Evolutionary conservation across 495 filamentous ascomycete species (phyloP), one percentile per base, ranked within the genome.

Genomic region (Podospora sp.): DNA sequence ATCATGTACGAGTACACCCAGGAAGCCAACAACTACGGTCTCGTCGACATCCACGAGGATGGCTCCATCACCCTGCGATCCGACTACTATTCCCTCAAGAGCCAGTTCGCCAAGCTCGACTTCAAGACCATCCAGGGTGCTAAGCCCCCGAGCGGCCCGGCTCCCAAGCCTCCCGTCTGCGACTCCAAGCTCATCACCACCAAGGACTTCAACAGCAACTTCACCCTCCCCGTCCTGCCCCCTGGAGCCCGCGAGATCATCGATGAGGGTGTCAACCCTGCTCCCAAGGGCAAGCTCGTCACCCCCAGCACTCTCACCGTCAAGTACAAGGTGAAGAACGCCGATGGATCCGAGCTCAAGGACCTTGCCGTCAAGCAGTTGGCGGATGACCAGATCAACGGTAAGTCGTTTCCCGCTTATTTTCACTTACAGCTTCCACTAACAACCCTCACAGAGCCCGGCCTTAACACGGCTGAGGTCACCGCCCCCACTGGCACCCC

Each of bases 1-100:
- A 79, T 98, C 36, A 89, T 97, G 52, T 97, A 96, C 81, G 90
- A 96, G 78, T 96, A 87, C 79, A 89, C 88, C 20, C 82, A 96
- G 78, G 92, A 96, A 73, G 65, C 68, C 2, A 84, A 84, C 62
- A 80, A 94, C 72, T 97, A 87, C 73, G 93, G 93, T 65, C 85
- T 97, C 7, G 91, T 96, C 71, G 72, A 84, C 63, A 75, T 93
- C 68, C 88, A 89, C 72, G 73, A 78, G 66, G 89, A 93, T 68
- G 85, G 82, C 70, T 87, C 86, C 22, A 85, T 88, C 33, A 81
- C 82, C 33, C 82, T 96, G 9, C 82, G 87, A 21, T 53, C 71
- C 50, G 95, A 99, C 78, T 99, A 85, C 80, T 84, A 90, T 68
- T 88, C 90, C 70, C 86, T 99, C 27, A 82, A 88, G 75, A 77